Percentiles rank a stretch among this genome's conserved stretches.
phyloP scores from a whole-genome alignment of 83 land plant genomes.

The Picea mariana region DNA sequence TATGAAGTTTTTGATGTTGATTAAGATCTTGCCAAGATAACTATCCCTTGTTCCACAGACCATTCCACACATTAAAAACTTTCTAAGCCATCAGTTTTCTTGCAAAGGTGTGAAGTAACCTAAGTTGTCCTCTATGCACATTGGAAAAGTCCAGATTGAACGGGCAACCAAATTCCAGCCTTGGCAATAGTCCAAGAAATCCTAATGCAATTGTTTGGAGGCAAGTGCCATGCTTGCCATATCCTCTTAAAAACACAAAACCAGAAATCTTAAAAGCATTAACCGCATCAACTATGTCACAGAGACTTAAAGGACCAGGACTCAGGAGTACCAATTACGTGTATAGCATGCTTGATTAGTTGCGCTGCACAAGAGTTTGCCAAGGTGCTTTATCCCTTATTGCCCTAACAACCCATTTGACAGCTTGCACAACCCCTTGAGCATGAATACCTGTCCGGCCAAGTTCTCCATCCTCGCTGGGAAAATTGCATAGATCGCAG shows the following conservation, averaged over 20 bases:
- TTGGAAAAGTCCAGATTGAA: too few relatives aligned
- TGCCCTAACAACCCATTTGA: not conserved
- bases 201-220: too few relatives aligned
- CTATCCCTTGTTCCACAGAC: too few relatives aligned
- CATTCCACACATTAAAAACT: too few relatives aligned
- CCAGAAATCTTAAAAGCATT: not conserved
- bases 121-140: too few relatives aligned
- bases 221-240: too few relatives aligned
- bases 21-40: too few relatives aligned
- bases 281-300: not conserved
- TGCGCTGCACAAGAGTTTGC: not conserved
- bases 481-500: not conserved
- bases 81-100: too few relatives aligned
- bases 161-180: too few relatives aligned
- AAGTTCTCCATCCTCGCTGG: not conserved
- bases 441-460: not conserved
- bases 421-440: not conserved
- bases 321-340: not conserved
- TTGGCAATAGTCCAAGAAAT: too few relatives aligned
- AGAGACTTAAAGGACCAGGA: not conserved
- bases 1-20: too few relatives aligned
- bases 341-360: not conserved
- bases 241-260: not conserved
- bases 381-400: not conserved
- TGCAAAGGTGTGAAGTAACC: too few relatives aligned